phyloP scores from a whole-genome alignment of 257 asterid species.

The Gentiana dahurica region DNA sequence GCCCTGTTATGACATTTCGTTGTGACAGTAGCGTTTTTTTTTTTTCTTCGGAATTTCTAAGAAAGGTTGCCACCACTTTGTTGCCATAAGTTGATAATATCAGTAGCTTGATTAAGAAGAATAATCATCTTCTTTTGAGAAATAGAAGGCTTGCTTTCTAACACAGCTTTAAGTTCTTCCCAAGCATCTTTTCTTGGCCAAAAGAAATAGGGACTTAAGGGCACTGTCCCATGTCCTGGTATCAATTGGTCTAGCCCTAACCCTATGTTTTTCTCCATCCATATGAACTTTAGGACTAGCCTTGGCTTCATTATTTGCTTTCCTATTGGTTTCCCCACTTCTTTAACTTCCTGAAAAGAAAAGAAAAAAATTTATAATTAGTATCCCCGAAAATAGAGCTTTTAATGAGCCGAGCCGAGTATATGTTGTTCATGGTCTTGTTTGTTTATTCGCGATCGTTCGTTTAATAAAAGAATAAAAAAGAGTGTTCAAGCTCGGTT shows the following conservation, averaged over 20 bases:
- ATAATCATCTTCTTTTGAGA: constrained; percentile 48
- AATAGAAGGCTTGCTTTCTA: constrained; percentile 41
- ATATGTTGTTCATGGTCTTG: no score
- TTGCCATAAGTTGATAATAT: constrained; percentile 46
- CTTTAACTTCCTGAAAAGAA: constrained; percentile 16
- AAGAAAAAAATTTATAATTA: no score
- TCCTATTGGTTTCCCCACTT: constrained; percentile 15
- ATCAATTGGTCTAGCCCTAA: constrained; percentile 30
- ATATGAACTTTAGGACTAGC: constrained; percentile 37
- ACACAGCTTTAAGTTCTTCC: constrained; percentile 36
- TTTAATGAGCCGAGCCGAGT: no score
- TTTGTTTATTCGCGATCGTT: no score
- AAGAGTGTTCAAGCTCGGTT: no score
- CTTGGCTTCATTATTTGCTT: constrained; percentile 25
- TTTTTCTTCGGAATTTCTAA: not conserved
- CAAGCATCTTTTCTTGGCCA: constrained; percentile 55
- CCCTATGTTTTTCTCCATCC: constrained; percentile 51
- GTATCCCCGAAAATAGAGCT: no score
- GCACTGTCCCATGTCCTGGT: constrained; percentile 36
- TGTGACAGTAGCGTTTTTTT: no score
- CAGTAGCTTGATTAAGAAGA: constrained; percentile 45
- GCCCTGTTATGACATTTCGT: no score
- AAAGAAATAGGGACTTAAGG: constrained; percentile 37
- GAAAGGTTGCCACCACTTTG: constrained; percentile 45
- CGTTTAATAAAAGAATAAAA: no score